Evolutionary conservation across 345 rosid genomes (phyloP).

Genomic region (Euclidium syriacum): DNA sequence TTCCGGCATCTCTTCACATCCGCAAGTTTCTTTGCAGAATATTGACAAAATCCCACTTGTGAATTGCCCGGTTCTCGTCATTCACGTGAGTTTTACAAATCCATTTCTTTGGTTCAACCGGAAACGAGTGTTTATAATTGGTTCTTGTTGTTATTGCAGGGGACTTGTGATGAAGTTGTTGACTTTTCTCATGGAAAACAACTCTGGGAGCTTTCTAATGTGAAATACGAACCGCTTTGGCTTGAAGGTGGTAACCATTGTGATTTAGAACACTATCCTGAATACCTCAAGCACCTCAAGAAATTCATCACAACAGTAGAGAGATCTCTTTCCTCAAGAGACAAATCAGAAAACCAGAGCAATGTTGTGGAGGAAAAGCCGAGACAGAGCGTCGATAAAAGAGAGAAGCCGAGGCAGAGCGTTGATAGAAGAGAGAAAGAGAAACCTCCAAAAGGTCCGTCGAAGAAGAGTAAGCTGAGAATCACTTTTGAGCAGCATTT

Average conservation of each 20-base stretch:
- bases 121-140: not conserved
- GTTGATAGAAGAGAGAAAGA: constrained; percentile 58
- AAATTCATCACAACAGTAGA: constrained; percentile 83
- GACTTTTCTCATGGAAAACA: constrained; percentile 95
- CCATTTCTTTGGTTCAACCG: not conserved
- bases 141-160: constrained; percentile 37
- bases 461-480: constrained; percentile 41
- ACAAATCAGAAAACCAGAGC: constrained; percentile 57
- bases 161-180: constrained; percentile 95
- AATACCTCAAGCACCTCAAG: constrained; percentile 88
- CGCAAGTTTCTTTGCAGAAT: constrained; percentile 53
- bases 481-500: constrained; percentile 55
- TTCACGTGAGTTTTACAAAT: constrained; percentile 71
- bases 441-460: constrained; percentile 37
- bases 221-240: constrained; percentile 95
- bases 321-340: constrained; percentile 68
- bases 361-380: constrained; percentile 68
- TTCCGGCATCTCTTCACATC: not conserved
- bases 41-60: constrained; percentile 92
- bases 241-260: constrained; percentile 93
- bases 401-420: constrained; percentile 87
- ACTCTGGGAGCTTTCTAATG: constrained; percentile 86
- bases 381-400: constrained; percentile 77
- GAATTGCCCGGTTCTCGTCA: constrained; percentile 86
- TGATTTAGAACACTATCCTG: constrained; percentile 77